A percentile compares a stretch with the other conserved stretches of the same genome.
Conservation (phyloP, 306 rosid genomes). For the Lithocarpus polystachyus region DNA sequence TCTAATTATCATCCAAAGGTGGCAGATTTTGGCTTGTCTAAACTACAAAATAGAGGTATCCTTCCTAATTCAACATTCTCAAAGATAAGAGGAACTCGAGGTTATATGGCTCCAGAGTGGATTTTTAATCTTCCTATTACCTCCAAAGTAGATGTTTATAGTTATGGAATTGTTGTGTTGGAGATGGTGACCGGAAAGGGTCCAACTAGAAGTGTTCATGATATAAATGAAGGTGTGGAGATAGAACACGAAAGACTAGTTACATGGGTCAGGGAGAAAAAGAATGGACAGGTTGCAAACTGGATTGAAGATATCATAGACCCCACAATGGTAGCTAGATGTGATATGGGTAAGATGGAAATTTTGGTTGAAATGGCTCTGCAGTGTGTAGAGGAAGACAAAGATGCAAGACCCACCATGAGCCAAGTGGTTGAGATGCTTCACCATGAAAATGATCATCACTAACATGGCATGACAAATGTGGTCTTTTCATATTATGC, state of each 20-base stretch:
- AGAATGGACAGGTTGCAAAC: conserved; percentile 3
- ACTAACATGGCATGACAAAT: neutral
- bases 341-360: conserved; percentile 29
- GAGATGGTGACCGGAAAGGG: conserved; percentile 56
- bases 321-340: conserved; percentile 22
- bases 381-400: conserved; percentile 56
- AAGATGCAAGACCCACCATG: conserved; percentile 56
- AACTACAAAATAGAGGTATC: conserved; percentile 39
- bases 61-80: conserved; percentile 31
- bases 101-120: conserved; percentile 79
- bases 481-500: neutral
- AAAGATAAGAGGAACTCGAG: conserved; percentile 56
- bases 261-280: conserved; percentile 38
- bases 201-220: conserved; percentile 5
- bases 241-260: conserved; percentile 32
- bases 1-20: conserved; percentile 51
- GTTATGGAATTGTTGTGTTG: conserved; percentile 58
- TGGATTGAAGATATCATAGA: conserved; percentile 47
- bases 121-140: conserved; percentile 48
- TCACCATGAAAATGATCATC: neutral
- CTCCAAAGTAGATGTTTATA: conserved; percentile 67
- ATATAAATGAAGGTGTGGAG: conserved; percentile 11
- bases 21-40: conserved; percentile 62
- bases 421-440: conserved; percentile 51
- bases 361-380: conserved; percentile 35